Conservation (phyloP, 169 alveolate species). For the Plasmodium vinckei region DNA sequence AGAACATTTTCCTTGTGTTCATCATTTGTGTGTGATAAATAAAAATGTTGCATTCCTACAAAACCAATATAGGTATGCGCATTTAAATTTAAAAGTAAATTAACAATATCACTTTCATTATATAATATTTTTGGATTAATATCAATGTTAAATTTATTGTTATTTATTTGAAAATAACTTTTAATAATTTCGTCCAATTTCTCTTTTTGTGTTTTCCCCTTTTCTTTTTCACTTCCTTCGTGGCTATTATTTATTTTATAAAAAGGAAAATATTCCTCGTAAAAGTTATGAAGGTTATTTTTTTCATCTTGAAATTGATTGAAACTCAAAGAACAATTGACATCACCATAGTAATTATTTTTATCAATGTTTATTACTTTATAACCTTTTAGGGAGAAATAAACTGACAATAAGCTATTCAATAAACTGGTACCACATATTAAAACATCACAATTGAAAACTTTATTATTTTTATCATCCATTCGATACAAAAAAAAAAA, state of each 20-base stretch:
- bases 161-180: conserved; percentile 48
- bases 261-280: conserved; percentile 53
- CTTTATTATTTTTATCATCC: conserved; percentile 34
- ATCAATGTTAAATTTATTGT: conserved; percentile 51
- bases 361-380: conserved; percentile 70
- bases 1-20: conserved; percentile 1
- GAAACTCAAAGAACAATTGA: conserved; percentile 57
- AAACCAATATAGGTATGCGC: conserved; percentile 53
- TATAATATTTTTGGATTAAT: conserved; percentile 59
- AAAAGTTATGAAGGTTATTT: conserved; percentile 28
- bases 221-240: conserved; percentile 9
- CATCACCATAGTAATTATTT: conserved; percentile 59
- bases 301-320: conserved; percentile 53
- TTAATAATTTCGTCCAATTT: conserved; percentile 22
- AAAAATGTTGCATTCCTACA: conserved; percentile 61
- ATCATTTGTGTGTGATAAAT: conserved; percentile 21
- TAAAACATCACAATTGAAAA: conserved; percentile 54
- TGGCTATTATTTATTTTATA: not conserved
- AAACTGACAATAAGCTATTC: conserved; percentile 42
- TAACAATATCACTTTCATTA: conserved; percentile 52
- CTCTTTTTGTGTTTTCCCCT: conserved; percentile 14
- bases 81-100: conserved; percentile 23
- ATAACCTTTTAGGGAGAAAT: conserved; percentile 52
- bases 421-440: conserved; percentile 64
- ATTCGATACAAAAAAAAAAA: conserved; percentile 5